phyloP scores from a whole-genome alignment of 805 yeast genomes.

The Priceomyces medius region DNA sequence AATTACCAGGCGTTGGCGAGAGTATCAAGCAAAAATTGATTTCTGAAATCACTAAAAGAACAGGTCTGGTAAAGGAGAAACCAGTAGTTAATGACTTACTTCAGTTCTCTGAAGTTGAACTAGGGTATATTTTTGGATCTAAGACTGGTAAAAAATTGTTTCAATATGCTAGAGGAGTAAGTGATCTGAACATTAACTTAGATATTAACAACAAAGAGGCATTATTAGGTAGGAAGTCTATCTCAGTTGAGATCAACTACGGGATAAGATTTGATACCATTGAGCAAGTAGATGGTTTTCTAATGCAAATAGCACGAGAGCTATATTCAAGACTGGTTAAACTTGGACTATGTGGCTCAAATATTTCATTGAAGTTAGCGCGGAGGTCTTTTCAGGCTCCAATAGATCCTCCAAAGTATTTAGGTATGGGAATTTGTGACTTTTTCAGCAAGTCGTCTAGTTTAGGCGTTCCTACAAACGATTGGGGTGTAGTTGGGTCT shows the following conservation, averaged over 20 bases:
- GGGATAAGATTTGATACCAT: conserved; percentile 73
- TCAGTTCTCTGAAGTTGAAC: conserved; percentile 25
- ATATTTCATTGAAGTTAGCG: conserved; percentile 65
- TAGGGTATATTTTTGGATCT: conserved; percentile 57
- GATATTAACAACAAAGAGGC: conserved; percentile 44
- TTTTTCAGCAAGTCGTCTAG: conserved; percentile 55
- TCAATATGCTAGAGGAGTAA: conserved; percentile 65
- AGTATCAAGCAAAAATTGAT: conserved; percentile 49
- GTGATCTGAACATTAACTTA: conserved; percentile 58
- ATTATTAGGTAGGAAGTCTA: conserved; percentile 60
- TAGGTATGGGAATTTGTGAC: conserved; percentile 86
- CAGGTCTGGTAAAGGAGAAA: conserved; percentile 5
- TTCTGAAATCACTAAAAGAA: conserved; percentile 16
- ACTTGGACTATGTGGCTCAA: conserved; percentile 50
- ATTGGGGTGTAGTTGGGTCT: conserved; percentile 57
- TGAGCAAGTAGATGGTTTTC: conserved; percentile 63
- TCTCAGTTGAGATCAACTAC: conserved; percentile 88
- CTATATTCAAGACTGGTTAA: conserved; percentile 51
- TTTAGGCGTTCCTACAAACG: conserved; percentile 62
- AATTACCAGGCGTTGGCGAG: conserved; percentile 65
- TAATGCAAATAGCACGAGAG: conserved; percentile 58
- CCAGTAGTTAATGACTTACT: conserved; percentile 41
- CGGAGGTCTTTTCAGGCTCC: conserved; percentile 67
- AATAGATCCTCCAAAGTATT: conserved; percentile 66
- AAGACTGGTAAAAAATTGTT: conserved; percentile 67